A percentile compares a stretch with the other conserved stretches of the same genome.
Evolutionary conservation across 1,284 basidiomycete genomes (phyloP).

Genomic region (Omphalotus olearius): DNA sequence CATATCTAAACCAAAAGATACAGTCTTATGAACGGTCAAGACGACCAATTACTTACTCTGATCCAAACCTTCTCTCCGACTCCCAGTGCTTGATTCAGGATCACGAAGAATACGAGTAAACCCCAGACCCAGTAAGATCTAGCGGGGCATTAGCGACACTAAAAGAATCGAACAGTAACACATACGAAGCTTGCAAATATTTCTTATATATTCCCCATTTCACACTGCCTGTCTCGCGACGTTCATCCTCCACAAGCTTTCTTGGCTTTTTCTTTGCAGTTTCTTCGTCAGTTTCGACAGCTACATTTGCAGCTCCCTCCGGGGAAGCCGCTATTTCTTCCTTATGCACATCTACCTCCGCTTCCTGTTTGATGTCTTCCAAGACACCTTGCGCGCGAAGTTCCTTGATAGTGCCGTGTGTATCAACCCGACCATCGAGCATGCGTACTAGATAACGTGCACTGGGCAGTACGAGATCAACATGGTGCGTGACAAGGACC

Average conservation of each 20-base stretch:
- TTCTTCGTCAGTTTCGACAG: constrained; percentile 16
- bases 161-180: constrained; percentile 13
- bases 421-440: constrained; percentile 70
- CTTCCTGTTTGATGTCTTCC: constrained; percentile 52
- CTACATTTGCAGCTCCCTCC: constrained; percentile 1
- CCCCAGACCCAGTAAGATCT: constrained; percentile 68
- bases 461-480: constrained; percentile 68
- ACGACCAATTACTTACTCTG: constrained; percentile 31
- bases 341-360: constrained; percentile 25
- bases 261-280: constrained; percentile 47
- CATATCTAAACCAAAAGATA: constrained; percentile 39
- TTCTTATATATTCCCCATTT: constrained; percentile 79
- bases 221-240: constrained; percentile 70
- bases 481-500: constrained; percentile 70
- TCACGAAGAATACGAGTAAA: constrained; percentile 44
- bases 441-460: constrained; percentile 68
- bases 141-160: constrained; percentile 8
- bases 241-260: constrained; percentile 67
- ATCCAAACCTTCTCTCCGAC: constrained; percentile 72
- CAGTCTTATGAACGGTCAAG: not conserved
- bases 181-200: constrained; percentile 68
- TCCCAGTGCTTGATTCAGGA: constrained; percentile 45
- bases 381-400: constrained; percentile 53
- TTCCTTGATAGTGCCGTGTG: constrained; percentile 60
- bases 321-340: constrained; percentile 7